phyloP scores from a whole-genome alignment of 345 rosid genomes.

The Rubroshorea leprosula region DNA sequence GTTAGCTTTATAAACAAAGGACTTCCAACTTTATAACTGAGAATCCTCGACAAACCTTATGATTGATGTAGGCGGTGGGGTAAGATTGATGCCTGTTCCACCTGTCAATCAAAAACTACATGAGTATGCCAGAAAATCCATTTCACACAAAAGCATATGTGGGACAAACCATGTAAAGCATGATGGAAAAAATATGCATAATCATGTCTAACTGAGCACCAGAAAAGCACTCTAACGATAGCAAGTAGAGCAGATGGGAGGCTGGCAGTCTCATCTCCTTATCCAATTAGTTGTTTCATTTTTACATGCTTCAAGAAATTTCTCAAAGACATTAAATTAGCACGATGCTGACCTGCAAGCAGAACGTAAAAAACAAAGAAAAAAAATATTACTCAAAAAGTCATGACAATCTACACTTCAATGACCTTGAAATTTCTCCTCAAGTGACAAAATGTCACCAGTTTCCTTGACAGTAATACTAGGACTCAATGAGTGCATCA shows the following conservation, averaged over 20 bases:
- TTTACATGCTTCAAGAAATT: neutral
- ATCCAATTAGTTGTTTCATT: neutral
- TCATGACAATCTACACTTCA: neutral
- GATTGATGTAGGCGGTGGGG: constrained; percentile 84
- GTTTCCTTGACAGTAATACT: constrained; percentile 89
- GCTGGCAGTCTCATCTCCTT: neutral
- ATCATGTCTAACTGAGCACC: too few relatives aligned
- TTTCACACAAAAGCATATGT: neutral
- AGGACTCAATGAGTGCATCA: constrained; percentile 77
- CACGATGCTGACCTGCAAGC: neutral
- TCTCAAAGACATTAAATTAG: neutral
- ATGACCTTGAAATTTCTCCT: constrained; percentile 96
- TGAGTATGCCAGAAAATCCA: constrained; percentile 11
- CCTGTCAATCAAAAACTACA: constrained; percentile 40
- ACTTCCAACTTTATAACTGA: neutral
- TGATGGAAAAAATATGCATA: neutral
- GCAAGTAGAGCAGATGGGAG: neutral
- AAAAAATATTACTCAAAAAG: neutral
- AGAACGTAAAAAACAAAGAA: too few relatives aligned
- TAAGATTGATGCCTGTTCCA: constrained; percentile 97
- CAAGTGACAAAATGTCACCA: constrained; percentile 88
- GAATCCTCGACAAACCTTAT: constrained; percentile 53
- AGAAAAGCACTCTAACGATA: neutral
- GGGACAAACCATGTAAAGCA: neutral
- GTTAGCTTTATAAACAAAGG: neutral